Percentiles rank a stretch among this genome's conserved stretches.
Conservation (phyloP, 1,139 yeast genomes). For the Diutina pseudorugosa region DNA sequence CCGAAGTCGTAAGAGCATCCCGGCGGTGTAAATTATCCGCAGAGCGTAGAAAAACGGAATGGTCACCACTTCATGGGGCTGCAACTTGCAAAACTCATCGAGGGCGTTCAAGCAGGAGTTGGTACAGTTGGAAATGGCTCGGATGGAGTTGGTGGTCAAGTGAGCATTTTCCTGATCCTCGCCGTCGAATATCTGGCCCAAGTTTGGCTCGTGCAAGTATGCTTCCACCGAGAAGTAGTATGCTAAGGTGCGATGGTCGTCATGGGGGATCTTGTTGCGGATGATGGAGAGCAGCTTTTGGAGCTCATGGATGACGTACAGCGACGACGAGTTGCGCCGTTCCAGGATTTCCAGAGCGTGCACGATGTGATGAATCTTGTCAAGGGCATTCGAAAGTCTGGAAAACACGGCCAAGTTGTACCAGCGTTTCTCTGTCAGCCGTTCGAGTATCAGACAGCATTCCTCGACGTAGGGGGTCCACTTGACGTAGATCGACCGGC, state of each 20-base stretch:
- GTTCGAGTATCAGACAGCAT: constrained; percentile 39
- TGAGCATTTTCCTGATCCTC: constrained; percentile 7
- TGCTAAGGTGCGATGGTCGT: constrained; percentile 32
- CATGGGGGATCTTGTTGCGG: constrained; percentile 21
- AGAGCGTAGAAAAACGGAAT: constrained; percentile 55
- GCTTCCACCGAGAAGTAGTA: constrained; percentile 62
- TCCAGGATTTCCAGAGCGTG: constrained; percentile 25
- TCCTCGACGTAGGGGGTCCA: constrained; percentile 57
- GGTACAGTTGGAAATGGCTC: constrained; percentile 38
- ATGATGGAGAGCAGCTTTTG: constrained; percentile 28
- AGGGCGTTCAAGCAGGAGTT: constrained; percentile 43
- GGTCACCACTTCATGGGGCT: constrained; percentile 33
- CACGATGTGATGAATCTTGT: constrained; percentile 44
- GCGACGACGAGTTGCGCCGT: constrained; percentile 6
- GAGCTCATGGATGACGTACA: constrained; percentile 27
- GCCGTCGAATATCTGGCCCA: constrained; percentile 11
- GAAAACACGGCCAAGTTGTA: constrained; percentile 44
- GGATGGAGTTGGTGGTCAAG: constrained; percentile 18
- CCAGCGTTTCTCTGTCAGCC: constrained; percentile 17
- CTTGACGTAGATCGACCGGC: constrained; percentile 38
- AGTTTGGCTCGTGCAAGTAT: constrained; percentile 50
- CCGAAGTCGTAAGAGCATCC: constrained; percentile 49
- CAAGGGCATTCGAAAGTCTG: constrained; percentile 47
- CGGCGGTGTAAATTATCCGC: constrained; percentile 56
- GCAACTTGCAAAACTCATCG: constrained; percentile 32